A percentile compares a stretch with the other conserved stretches of the same genome.
phyloP scores from a whole-genome alignment of 805 yeast genomes.

The Starmerella scarabaei region DNA sequence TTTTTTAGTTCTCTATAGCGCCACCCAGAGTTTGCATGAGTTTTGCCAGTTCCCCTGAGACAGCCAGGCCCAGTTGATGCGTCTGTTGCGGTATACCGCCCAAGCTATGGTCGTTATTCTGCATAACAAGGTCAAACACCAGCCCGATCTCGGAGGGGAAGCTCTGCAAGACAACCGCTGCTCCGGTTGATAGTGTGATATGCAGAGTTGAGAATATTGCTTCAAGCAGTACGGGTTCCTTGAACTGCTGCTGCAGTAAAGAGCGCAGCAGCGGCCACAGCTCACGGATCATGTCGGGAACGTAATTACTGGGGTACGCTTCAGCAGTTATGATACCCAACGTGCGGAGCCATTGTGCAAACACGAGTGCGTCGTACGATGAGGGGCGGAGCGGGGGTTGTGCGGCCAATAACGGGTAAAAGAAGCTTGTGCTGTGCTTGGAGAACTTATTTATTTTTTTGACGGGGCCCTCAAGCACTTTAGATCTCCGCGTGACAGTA shows the following conservation, averaged over 20 bases:
- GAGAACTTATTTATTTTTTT: conserved; percentile 29
- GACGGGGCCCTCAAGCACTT: neutral
- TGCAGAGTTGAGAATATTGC: conserved; percentile 25
- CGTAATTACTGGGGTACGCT: conserved; percentile 42
- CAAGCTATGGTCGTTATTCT: neutral
- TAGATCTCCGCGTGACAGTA: conserved; percentile 8
- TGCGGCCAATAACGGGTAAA: conserved; percentile 39
- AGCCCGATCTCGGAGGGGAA: conserved; percentile 25
- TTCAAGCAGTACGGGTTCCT: conserved; percentile 22
- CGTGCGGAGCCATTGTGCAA: conserved; percentile 48
- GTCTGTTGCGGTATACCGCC: conserved; percentile 3
- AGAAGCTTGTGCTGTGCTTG: conserved; percentile 36
- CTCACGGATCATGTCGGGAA: conserved; percentile 48
- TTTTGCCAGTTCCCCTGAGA: conserved; percentile 15
- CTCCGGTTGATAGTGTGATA: conserved; percentile 26
- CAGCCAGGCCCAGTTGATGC: conserved; percentile 26
- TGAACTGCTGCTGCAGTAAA: conserved; percentile 1
- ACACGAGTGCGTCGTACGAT: conserved; percentile 29
- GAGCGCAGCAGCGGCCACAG: conserved; percentile 27
- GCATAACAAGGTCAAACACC: conserved; percentile 8
- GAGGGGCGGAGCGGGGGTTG: conserved; percentile 11
- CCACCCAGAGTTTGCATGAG: conserved; percentile 8
- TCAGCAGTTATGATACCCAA: conserved; percentile 43
- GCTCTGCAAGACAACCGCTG: conserved; percentile 20
- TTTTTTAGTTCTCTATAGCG: too few species aligned